A percentile compares a stretch with the other conserved stretches of the same genome.
Evolutionary conservation across 768 basidiomycete species (phyloP).

Genomic region (Amanita fuliginea): DNA sequence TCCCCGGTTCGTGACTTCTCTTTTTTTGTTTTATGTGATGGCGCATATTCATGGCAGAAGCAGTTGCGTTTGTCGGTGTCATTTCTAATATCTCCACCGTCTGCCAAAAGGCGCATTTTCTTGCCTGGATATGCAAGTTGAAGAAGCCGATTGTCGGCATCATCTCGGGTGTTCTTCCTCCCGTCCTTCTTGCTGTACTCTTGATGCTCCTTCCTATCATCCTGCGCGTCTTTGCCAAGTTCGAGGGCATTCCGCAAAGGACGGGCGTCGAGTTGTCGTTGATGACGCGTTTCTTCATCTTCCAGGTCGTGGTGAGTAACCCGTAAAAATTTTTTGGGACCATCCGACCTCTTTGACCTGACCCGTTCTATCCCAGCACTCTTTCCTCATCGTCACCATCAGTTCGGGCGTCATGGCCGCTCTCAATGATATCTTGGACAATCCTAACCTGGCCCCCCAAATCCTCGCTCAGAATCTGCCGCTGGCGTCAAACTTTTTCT

Average conservation of each 20-base stretch:
- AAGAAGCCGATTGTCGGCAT: conserved; percentile 64
- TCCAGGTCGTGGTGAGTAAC: conserved; percentile 75
- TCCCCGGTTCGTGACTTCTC: conserved; percentile 52
- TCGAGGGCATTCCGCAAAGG: conserved; percentile 85
- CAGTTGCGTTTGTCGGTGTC: conserved; percentile 75
- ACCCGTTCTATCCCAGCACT: conserved; percentile 44
- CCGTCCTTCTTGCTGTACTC: conserved; percentile 78
- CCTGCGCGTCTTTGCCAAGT: conserved; percentile 64
- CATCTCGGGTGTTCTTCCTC: conserved; percentile 78
- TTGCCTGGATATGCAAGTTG: conserved; percentile 75
- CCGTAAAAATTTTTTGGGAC: no score
- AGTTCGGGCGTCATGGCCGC: conserved; percentile 75
- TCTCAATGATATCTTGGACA: conserved; percentile 46
- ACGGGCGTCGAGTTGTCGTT: conserved; percentile 80
- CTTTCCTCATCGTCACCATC: conserved; percentile 85
- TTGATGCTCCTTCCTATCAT: conserved; percentile 84
- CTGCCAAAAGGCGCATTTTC: conserved; percentile 53
- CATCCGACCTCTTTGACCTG: not conserved
- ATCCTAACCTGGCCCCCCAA: conserved; percentile 59
- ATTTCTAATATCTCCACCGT: conserved; percentile 74
- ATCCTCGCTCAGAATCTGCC: conserved; percentile 76
- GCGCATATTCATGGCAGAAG: not conserved
- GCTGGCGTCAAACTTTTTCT: conserved; percentile 79
- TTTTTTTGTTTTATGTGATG: not conserved
- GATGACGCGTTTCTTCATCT: conserved; percentile 88